Evolutionary conservation across 306 rosid species (phyloP).

Genomic region (Pterocarpus santalinus): DNA sequence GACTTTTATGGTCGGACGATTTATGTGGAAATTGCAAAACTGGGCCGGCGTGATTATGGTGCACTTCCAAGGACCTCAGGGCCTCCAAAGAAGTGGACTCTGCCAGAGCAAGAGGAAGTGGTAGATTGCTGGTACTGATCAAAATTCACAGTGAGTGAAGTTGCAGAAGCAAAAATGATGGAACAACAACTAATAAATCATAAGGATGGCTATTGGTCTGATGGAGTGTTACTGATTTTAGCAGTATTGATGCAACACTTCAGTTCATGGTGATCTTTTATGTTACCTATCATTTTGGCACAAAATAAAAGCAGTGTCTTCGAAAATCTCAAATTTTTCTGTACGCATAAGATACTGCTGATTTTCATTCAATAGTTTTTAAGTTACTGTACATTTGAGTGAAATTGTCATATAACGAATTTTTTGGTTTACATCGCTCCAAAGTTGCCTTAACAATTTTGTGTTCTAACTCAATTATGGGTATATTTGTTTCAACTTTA

Average conservation of each 20-base stretch:
- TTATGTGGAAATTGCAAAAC: constrained; percentile 76
- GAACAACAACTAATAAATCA: constrained; percentile 16
- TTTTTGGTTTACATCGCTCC: not conserved
- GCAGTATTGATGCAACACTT: constrained; percentile 18
- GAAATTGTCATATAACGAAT: not conserved
- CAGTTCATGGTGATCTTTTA: constrained; percentile 22
- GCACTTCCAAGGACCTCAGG: constrained; percentile 68
- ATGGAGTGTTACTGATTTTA: constrained; percentile 17
- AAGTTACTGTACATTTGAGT: constrained; percentile 2
- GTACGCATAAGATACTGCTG: not conserved
- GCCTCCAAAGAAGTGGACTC: constrained; percentile 69
- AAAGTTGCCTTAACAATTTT: not conserved
- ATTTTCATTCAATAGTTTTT: constrained; percentile 25
- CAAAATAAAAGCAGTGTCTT: constrained; percentile 12
- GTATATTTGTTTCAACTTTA: too few relatives aligned
- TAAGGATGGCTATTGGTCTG: not conserved
- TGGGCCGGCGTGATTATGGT: constrained; percentile 57
- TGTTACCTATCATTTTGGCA: constrained; percentile 7
- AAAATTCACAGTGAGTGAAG: constrained; percentile 32
- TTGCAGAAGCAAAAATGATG: constrained; percentile 38
- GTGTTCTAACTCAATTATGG: not conserved
- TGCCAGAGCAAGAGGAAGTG: constrained; percentile 66
- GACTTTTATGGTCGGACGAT: constrained; percentile 70
- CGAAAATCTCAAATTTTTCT: not conserved
- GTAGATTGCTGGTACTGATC: constrained; percentile 93